Base-by-base conservation (phyloP, 179 eudicot genomes). In the Camellia oleifera region DNA sequence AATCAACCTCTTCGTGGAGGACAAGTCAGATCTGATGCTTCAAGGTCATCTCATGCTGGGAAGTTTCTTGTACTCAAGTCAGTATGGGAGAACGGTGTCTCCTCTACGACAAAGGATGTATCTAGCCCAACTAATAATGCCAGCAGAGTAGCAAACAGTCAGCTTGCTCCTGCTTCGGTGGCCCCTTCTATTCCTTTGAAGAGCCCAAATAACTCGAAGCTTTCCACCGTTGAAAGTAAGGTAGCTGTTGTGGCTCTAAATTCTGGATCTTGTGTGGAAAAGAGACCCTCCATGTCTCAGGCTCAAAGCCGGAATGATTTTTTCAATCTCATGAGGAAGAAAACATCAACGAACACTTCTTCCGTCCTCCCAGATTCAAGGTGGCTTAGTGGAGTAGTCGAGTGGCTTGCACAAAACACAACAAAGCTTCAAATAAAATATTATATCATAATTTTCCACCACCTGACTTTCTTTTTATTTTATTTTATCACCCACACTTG, bases 321-420 rank as follows among this genome's bases (percentile, higher is more conserved):
- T 77, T 94, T 94, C 79, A 94, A 94, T 78, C 88, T 88, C 44
- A 78, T 94, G 96, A 93, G 98, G 81, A 91, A 87, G 82, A 93
- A 94, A 80, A 84, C 88, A 77, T 72, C 85, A 84, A 61, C 53
- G 52, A 80, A 72, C 72, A 26, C 87, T n/a, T 69, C 89, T 68
- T 70, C 60, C 15, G 44, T 26, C 69, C 74, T 61, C 14, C 54
- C 81, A 61, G 87, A 86, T 52, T 80, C 92, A 67, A 80, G 45
- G 44, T 69, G 63, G 77, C 79, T 80, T 78, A n/a, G n/a, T n/a
- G n/a, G n/a, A n/a, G n/a, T n/a, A n/a, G n/a, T n/a, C n/a, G n/a
- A n/a, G n/a, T n/a, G n/a, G n/a, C n/a, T n/a, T n/a, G n/a, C n/a
- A n/a, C n/a, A n/a, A n/a, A n/a, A n/a, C n/a, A n/a, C n/a, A n/a